Percentiles rank a stretch among this genome's conserved stretches.
Conservation (phyloP, 1,139 yeast genomes). For the Sugiyamaella neomexicana region DNA sequence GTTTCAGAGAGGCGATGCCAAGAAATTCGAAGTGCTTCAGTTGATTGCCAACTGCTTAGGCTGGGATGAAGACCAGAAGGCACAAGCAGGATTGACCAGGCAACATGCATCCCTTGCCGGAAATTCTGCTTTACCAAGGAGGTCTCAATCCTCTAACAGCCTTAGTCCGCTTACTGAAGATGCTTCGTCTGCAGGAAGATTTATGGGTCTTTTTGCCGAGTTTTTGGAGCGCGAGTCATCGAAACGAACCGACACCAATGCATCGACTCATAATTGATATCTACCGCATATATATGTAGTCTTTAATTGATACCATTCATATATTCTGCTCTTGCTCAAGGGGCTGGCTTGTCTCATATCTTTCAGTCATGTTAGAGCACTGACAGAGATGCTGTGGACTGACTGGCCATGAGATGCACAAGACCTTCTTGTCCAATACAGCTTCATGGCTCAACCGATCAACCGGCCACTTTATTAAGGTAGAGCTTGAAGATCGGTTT, state of each 20-base stretch:
- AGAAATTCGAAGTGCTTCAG: slow-evolving; percentile 87
- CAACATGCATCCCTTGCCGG: slow-evolving; percentile 32
- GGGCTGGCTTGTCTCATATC: no score
- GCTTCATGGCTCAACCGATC: no score
- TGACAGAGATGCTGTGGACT: no score
- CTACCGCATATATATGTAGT: background rate
- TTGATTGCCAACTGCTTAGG: slow-evolving; percentile 77
- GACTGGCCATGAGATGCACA: no score
- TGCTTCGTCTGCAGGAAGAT: slow-evolving; percentile 56
- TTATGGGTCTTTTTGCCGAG: slow-evolving; percentile 87
- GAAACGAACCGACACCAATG: slow-evolving; percentile 2
- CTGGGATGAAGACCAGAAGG: slow-evolving; percentile 84
- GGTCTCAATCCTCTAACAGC: slow-evolving; percentile 24
- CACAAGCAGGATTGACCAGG: slow-evolving; percentile 77
- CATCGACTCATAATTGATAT: background rate
- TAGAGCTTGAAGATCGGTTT: no score
- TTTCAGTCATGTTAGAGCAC: no score
- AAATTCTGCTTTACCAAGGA: slow-evolving; percentile 27
- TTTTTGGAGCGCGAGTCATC: slow-evolving; percentile 68
- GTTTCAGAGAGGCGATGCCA: slow-evolving; percentile 89
- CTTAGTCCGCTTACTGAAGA: slow-evolving; percentile 22
- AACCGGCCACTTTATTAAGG: background rate
- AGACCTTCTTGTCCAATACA: no score
- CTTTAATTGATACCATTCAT: background rate
- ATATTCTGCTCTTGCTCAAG: no score